These are phyloP conservation scores for Sphagnum contortum DNA, from an alignment of 225 moss, liverwort and hornwort species.

Conservation along the genomic window DNA sequence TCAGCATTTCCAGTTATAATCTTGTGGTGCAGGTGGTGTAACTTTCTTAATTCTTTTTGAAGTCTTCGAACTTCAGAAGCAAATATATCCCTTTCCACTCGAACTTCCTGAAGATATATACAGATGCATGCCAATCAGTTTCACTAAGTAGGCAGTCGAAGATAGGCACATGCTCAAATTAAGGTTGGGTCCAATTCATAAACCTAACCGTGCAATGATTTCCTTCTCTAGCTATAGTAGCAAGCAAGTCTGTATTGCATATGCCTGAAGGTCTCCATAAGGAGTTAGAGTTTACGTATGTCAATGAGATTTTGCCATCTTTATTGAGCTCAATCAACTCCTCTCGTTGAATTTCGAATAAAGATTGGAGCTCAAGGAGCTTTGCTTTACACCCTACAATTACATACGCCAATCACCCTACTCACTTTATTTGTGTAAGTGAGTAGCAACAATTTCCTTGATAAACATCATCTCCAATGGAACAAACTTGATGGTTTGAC, in stretches of 20 bases:
- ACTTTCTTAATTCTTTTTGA: slow-evolving; percentile 22
- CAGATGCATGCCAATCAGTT: too few species aligned
- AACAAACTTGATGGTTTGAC: too few species aligned
- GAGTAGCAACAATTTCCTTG: too few species aligned
- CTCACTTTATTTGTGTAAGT: background rate
- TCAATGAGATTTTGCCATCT: slow-evolving; percentile 36
- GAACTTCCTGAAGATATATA: slow-evolving; percentile 15
- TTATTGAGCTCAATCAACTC: slow-evolving; percentile 33
- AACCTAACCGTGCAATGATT: too few species aligned
- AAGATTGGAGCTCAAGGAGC: slow-evolving; percentile 33
- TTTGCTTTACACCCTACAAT: background rate
- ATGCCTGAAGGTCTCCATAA: too few species aligned
- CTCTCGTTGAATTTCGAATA: slow-evolving; percentile 45
- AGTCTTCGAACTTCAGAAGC: slow-evolving; percentile 31
- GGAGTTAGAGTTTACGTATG: background rate
- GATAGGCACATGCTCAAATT: too few species aligned
- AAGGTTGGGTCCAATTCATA: too few species aligned
- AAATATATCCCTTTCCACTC: slow-evolving; percentile 34
- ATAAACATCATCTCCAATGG: too few species aligned
- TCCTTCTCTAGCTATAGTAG: too few species aligned
- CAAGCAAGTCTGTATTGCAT: too few species aligned
- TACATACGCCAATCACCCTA: background rate
- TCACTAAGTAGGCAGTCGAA: too few species aligned
- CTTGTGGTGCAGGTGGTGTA: slow-evolving; percentile 22
- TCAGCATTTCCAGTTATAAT: slow-evolving; percentile 34